Evolutionary conservation across 495 filamentous ascomycete genomes (phyloP).

Genomic region (Neurospora sp.): DNA sequence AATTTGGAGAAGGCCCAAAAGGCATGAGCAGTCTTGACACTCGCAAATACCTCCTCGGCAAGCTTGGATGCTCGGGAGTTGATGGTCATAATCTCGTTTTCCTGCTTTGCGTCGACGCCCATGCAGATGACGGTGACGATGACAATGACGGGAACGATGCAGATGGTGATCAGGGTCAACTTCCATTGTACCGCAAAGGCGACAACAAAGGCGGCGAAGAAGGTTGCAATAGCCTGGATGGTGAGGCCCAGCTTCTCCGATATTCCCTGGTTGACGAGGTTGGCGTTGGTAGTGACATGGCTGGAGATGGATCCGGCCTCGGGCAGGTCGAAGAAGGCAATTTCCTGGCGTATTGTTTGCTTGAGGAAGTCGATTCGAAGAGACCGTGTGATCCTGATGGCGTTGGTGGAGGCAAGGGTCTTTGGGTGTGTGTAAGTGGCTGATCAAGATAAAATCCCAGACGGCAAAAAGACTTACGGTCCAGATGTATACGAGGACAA

Average conservation of each 20-base stretch:
- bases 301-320: slow-evolving; percentile 33
- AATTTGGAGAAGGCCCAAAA: slow-evolving; percentile 49
- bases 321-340: slow-evolving; percentile 28
- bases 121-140: slow-evolving; percentile 24
- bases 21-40: slow-evolving; percentile 48
- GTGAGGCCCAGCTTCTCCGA: slow-evolving; percentile 51
- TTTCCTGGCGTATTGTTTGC: slow-evolving; percentile 26
- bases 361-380: slow-evolving; percentile 26
- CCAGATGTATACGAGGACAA: slow-evolving; percentile 35
- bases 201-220: slow-evolving; percentile 47
- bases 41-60: slow-evolving; percentile 44
- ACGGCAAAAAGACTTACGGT: slow-evolving; percentile 23
- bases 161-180: slow-evolving; percentile 45
- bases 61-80: slow-evolving; percentile 42
- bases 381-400: slow-evolving; percentile 15
- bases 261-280: slow-evolving; percentile 34
- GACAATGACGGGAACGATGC: slow-evolving; percentile 41
- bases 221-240: slow-evolving; percentile 43
- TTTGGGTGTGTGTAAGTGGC: neutral
- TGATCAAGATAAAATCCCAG: neutral
- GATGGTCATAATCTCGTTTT: slow-evolving; percentile 22
- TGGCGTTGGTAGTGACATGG: slow-evolving; percentile 24
- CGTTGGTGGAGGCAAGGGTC: slow-evolving; percentile 7
- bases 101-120: slow-evolving; percentile 42
- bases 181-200: slow-evolving; percentile 45